Percentiles rank a stretch among this genome's conserved stretches.
These are phyloP conservation scores for Aspergillus baeticus DNA, from an alignment of 495 filamentous ascomycete genomes.

Conservation along the genomic window DNA sequence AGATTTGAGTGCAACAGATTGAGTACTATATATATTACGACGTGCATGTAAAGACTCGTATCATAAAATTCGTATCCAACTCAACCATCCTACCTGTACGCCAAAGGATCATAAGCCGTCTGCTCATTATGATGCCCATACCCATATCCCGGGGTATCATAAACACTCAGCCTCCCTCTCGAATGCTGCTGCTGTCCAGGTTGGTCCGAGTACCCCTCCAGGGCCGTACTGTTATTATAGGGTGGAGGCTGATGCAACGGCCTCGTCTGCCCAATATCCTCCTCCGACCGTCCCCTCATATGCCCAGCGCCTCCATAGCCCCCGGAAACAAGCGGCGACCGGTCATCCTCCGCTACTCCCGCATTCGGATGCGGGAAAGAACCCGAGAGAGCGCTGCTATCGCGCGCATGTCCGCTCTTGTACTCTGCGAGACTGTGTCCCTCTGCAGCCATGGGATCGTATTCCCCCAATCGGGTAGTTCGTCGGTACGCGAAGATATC, in stretches of 20 bases:
- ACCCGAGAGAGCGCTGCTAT: conserved; percentile 22
- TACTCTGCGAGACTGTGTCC: conserved; percentile 23
- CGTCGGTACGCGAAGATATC: conserved; percentile 49
- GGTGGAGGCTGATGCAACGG: conserved; percentile 13
- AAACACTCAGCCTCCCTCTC: conserved; percentile 21
- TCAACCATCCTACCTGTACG: conserved; percentile 25
- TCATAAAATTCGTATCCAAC: conserved; percentile 8
- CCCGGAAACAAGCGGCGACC: conserved; percentile 8
- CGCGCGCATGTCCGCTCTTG: conserved; percentile 30
- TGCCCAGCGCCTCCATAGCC: conserved; percentile 1
- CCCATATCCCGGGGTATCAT: conserved; percentile 24
- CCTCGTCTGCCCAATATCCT: neutral
- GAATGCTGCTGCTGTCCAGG: conserved; percentile 13
- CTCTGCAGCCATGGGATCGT: conserved; percentile 36
- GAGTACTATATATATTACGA: neutral
- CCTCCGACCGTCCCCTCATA: neutral
- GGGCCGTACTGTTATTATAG: conserved; percentile 10
- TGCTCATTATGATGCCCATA: conserved; percentile 25
- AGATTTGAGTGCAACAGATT: neutral
- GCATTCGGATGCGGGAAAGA: conserved; percentile 13
- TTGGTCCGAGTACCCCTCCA: conserved; percentile 31
- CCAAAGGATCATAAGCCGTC: conserved; percentile 37
- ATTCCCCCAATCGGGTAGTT: conserved; percentile 45
- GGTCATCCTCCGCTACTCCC: conserved; percentile 4
- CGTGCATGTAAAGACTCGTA: conserved; percentile 1